Conservation (phyloP, 345 rosid species). For the Mallotus nudiflorus region DNA sequence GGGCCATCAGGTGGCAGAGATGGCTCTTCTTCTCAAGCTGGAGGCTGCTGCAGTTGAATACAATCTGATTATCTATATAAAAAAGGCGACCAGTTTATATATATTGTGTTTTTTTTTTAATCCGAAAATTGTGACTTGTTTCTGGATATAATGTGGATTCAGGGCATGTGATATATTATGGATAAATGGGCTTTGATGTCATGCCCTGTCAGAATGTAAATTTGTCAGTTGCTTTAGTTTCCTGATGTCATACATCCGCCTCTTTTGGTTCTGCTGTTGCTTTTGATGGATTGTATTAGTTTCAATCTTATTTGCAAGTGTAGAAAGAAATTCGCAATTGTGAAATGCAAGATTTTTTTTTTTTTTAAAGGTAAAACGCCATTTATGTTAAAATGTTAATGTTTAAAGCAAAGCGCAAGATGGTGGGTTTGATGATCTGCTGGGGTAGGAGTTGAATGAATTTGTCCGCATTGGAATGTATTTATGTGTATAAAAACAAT, state of each 20-base stretch:
- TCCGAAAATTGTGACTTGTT: not conserved
- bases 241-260: no score
- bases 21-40: slow-evolving; percentile 74
- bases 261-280: not conserved
- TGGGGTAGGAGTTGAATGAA: no score
- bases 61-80: not conserved
- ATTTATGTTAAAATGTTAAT: no score
- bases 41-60: slow-evolving; percentile 82
- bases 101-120: not conserved
- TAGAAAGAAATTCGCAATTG: not conserved
- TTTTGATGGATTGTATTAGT: not conserved
- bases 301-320: no score
- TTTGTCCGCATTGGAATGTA: no score
- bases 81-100: not conserved
- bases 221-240: not conserved
- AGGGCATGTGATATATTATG: slow-evolving; percentile 7
- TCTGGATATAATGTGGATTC: slow-evolving; percentile 1
- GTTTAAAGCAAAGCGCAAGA: no score
- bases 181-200: not conserved
- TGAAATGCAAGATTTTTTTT: not conserved
- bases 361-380: no score
- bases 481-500: no score
- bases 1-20: slow-evolving; percentile 94
- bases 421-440: no score
- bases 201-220: slow-evolving; percentile 16